Evolutionary conservation across 345 rosid species (phyloP), one percentile per base, ranked within the genome.

Genomic region (Toxicodendron radicans): DNA sequence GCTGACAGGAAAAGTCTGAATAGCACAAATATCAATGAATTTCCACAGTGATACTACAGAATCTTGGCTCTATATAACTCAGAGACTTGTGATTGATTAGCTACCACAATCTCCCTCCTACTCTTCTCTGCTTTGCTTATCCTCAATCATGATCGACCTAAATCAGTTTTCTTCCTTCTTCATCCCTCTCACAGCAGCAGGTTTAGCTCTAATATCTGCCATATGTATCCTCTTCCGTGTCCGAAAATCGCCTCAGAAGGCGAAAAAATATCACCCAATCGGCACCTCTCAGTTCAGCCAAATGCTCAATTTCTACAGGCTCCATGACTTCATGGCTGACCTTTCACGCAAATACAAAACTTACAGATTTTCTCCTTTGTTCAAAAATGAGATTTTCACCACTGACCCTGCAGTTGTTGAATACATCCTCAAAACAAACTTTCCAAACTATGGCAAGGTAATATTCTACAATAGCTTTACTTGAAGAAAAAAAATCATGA

Each of bases 371-470:
- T 49, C 51, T 49, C 10, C 48, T 5, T 8, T 63, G 3, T 59
- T 49, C 68, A 60, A 27, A 51, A 73, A 35, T n/a, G 65, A 58
- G 9, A 54, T 71, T 48, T 58, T 7, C 70, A 79, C 80, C 7
- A 5, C 75, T 0, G 80, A 80, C 41, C 83, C 83, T 2, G 61
- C 43, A 0, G 68, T 66, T 62, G 79, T 80, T 51, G 83, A 80
- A 73, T 72, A 76, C 49, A 76, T 80, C 0, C 83, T 80, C 76
- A 80, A 80, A 75, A 72, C 77, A 9, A 80, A 80, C n/a, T n/a
- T n/a, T n/a, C n/a, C n/a, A n/a, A n/a, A n/a, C n/a, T n/a, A n/a
- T n/a, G n/a, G n/a, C n/a, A 79, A 79, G 82, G 79, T 75, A 64
- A 35, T 35, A 2, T 35, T 4, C 4, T 32, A 32, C 4, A n/a